phyloP scores from a whole-genome alignment of 176 grass and related monocot genomes.

The Puya raimondii region DNA sequence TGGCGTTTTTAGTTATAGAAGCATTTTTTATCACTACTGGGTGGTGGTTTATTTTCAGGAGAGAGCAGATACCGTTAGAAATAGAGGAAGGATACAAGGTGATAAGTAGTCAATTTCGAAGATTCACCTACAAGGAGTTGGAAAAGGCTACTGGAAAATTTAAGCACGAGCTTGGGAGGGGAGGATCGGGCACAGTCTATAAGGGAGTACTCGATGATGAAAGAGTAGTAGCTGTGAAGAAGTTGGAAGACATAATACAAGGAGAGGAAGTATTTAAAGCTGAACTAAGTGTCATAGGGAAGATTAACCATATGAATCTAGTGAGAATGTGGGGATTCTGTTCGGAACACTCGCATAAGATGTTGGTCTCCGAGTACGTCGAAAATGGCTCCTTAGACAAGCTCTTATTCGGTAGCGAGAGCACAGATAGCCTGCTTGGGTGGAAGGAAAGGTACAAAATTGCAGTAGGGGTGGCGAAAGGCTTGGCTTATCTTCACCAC shows the following conservation, averaged over 20 bases:
- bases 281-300: slow-evolving; percentile 47
- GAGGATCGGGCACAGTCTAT: slow-evolving; percentile 52
- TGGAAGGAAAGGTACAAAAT: slow-evolving; percentile 71
- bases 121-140: slow-evolving; percentile 48
- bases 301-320: slow-evolving; percentile 66
- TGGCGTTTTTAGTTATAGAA: slow-evolving; percentile 36
- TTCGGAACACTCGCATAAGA: slow-evolving; percentile 26
- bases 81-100: slow-evolving; percentile 51
- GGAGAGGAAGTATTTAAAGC: slow-evolving; percentile 50
- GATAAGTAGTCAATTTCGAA: slow-evolving; percentile 52
- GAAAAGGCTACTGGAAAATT: slow-evolving; percentile 48
- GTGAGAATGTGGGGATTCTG: slow-evolving; percentile 55
- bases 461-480: slow-evolving; percentile 49
- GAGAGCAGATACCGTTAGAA: slow-evolving; percentile 32
- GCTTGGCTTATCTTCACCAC: slow-evolving; percentile 68
- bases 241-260: slow-evolving; percentile 34
- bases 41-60: slow-evolving; percentile 59
- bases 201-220: slow-evolving; percentile 54
- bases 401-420: slow-evolving; percentile 41
- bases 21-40: slow-evolving; percentile 37
- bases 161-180: slow-evolving; percentile 75
- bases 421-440: slow-evolving; percentile 24
- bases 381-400: slow-evolving; percentile 62
- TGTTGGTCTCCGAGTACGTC: slow-evolving; percentile 58
- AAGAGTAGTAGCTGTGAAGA: slow-evolving; percentile 52